These are phyloP conservation scores for Pseudonitzschia multistriata DNA, from an alignment of 108 stramenopile species.

Conservation along the genomic window DNA sequence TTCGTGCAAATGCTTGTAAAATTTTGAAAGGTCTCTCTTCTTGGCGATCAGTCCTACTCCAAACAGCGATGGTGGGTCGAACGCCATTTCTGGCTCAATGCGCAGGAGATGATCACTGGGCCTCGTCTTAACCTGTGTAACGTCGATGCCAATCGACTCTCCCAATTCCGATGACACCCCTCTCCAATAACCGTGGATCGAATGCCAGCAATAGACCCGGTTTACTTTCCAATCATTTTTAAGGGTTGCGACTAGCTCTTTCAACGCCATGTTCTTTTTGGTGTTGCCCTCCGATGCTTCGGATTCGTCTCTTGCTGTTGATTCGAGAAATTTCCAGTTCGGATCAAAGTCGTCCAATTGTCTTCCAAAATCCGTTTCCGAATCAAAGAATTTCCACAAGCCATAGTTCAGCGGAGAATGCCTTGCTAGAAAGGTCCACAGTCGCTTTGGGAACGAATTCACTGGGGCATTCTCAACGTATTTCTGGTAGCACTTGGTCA, in stretches of 20 bases:
- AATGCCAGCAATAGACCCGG: constrained; percentile 64
- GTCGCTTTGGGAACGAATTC: constrained; percentile 28
- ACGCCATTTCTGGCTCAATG: constrained; percentile 48
- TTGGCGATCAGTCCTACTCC: constrained; percentile 33
- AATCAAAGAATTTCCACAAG: constrained; percentile 44
- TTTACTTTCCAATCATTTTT: constrained; percentile 53
- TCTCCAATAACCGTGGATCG: constrained; percentile 70
- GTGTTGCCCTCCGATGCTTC: not conserved
- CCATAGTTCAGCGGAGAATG: constrained; percentile 35
- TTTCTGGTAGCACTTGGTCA: constrained; percentile 26
- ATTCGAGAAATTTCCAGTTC: constrained; percentile 35
- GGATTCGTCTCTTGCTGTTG: not conserved
- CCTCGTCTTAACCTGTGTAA: constrained; percentile 24
- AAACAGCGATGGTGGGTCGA: constrained; percentile 41
- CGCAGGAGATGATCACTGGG: constrained; percentile 41
- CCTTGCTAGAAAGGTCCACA: constrained; percentile 36
- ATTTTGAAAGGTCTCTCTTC: constrained; percentile 30
- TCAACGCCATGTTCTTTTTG: constrained; percentile 15
- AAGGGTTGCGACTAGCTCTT: constrained; percentile 35
- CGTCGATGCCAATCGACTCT: constrained; percentile 23
- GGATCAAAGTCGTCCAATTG: constrained; percentile 39
- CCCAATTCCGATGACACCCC: constrained; percentile 44
- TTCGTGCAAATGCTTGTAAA: constrained; percentile 58
- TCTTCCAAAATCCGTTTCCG: constrained; percentile 46
- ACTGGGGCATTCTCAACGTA: constrained; percentile 33